Evolutionary conservation across 106 monocot genomes (phyloP), one percentile per base, ranked within the genome.

Genomic region (Dioscorea zingiberensis): DNA sequence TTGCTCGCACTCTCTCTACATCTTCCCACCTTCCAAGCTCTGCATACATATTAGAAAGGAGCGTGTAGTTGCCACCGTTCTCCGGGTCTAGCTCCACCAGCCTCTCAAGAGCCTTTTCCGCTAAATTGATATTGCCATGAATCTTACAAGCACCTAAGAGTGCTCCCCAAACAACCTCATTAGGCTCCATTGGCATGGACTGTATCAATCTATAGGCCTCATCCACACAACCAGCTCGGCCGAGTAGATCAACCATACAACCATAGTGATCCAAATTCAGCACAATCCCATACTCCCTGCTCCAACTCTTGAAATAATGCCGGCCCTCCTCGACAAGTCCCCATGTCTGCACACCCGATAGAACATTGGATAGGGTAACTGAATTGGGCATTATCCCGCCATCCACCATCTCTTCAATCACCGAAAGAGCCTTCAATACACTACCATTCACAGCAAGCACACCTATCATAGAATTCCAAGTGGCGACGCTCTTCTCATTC

Each of bases 401-500:
- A 28, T 77, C 47, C 0, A 63, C 80, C 68, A 76, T 25, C 59
- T 75, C 70, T 56, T 77, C n/a, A 44, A 77, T 85, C 26, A 61
- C 21, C 32, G 71, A 29, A 3, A 85, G 72, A 15, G 80, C 76
- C 73, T 60, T 58, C 22, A 73, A 25, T 21, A 68, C 68, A 72
- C 76, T 66, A 14, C 89, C 79, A 69, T 85, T 85, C 27, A 54
- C 55, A 58, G 79, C 79, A 27, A 90, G 29, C 25, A 67, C 48
- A n/a, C 51, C 64, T 19, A 90, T 80, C 85, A 90, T 82, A 45
- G 82, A 81, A 77, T 90, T 85, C 85, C 81, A 89, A 17, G 73
- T 71, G n/a, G 77, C 74, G 27, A 85, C 47, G 53, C 84, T 78
- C 63, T 59, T 58, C 21, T 74, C 54, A 54, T 45, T 51, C 60